phyloP scores from a whole-genome alignment of 139 green algal genomes.

The Tetradesmus obliquus region DNA sequence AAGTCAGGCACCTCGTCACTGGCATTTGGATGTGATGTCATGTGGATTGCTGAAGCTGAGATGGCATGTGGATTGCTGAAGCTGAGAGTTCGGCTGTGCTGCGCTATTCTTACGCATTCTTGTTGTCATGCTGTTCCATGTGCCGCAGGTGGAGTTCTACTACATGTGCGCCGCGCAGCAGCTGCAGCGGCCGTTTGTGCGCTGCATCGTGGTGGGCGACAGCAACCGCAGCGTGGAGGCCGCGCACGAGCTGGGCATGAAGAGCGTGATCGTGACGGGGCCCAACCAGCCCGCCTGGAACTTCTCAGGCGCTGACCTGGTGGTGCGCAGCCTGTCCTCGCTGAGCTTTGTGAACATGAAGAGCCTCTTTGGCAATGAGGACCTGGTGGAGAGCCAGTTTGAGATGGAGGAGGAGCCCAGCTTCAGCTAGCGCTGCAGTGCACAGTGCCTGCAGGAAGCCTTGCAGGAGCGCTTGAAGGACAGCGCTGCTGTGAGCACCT shows the following conservation, averaged over 20 bases:
- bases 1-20: too few relatives aligned
- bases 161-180: slow-evolving; percentile 81
- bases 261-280: slow-evolving; percentile 86
- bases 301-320: slow-evolving; percentile 88
- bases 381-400: slow-evolving; percentile 58
- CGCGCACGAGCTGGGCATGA: slow-evolving; percentile 94
- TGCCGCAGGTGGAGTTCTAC: slow-evolving; percentile 66
- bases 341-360: slow-evolving; percentile 95
- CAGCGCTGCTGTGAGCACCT: neutral
- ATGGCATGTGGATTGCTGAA: neutral
- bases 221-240: slow-evolving; percentile 90
- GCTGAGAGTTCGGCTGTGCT: neutral
- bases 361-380: slow-evolving; percentile 88
- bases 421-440: slow-evolving; percentile 12
- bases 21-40: too few relatives aligned
- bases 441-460: neutral
- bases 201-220: slow-evolving; percentile 92
- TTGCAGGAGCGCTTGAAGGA: too few relatives aligned
- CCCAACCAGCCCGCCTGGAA: slow-evolving; percentile 86
- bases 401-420: slow-evolving; percentile 36
- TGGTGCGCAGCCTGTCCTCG: slow-evolving; percentile 85
- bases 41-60: too few relatives aligned
- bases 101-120: neutral
- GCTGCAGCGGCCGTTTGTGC: slow-evolving; percentile 85
- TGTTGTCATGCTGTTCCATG: neutral